Percentiles rank a stretch among this genome's conserved stretches.
Evolutionary conservation across 768 basidiomycete genomes (phyloP).

Genomic region (Suillus subalutaceus): DNA sequence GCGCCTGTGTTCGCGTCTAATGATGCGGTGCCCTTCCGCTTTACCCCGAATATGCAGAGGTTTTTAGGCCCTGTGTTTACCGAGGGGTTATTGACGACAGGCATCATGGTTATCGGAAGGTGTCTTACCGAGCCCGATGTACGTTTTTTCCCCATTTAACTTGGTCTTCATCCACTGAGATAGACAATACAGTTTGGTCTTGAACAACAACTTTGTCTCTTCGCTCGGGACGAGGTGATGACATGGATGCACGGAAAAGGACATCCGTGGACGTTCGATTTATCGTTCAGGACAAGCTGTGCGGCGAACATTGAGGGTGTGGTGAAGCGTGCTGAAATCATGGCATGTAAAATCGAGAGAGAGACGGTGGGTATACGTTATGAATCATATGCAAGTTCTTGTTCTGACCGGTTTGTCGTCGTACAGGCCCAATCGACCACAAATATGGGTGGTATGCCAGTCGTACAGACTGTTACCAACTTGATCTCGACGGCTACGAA

Average conservation of each 20-base stretch:
- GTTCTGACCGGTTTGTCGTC: background rate
- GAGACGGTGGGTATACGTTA: constrained; percentile 59
- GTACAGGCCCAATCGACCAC: constrained; percentile 24
- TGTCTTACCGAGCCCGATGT: constrained; percentile 93
- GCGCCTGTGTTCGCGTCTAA: constrained; percentile 71
- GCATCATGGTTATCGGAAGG: constrained; percentile 89
- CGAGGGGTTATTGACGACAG: constrained; percentile 86
- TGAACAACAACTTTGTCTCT: constrained; percentile 89
- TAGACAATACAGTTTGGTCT: constrained; percentile 70
- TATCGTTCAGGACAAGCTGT: constrained; percentile 58
- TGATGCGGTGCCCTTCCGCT: constrained; percentile 94
- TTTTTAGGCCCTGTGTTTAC: constrained; percentile 88
- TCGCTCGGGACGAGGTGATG: constrained; percentile 91
- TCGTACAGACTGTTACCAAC: constrained; percentile 81
- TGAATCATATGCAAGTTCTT: background rate
- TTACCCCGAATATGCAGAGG: constrained; percentile 94
- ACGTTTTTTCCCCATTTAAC: constrained; percentile 21
- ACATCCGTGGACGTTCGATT: constrained; percentile 60
- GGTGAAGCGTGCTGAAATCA: constrained; percentile 76
- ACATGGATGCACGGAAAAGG: constrained; percentile 67
- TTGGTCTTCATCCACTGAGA: constrained; percentile 3
- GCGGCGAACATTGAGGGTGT: constrained; percentile 68
- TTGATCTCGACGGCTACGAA: constrained; percentile 87
- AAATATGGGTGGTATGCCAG: constrained; percentile 39
- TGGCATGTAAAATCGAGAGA: constrained; percentile 87